phyloP scores from a whole-genome alignment of 495 filamentous ascomycete species.

The Aspergillus wentii region DNA sequence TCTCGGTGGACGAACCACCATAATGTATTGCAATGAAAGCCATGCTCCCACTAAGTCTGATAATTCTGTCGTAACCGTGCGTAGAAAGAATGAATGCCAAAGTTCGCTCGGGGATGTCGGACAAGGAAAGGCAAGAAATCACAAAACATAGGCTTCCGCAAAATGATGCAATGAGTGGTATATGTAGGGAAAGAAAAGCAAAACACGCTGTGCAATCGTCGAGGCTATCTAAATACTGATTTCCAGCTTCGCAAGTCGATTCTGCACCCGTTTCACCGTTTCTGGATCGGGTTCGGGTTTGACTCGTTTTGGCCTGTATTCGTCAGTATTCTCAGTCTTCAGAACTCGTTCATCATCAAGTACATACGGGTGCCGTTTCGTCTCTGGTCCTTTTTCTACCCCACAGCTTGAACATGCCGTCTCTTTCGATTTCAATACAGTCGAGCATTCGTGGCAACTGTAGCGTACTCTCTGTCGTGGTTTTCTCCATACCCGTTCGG shows the following conservation, averaged over 20 bases:
- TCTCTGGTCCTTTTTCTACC: slow-evolving; percentile 47
- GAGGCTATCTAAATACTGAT: slow-evolving; percentile 12
- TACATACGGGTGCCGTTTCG: slow-evolving; percentile 48
- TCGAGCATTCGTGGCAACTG: slow-evolving; percentile 61
- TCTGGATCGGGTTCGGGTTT: slow-evolving; percentile 64
- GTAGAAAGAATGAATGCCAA: too few species aligned
- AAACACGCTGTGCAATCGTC: background rate
- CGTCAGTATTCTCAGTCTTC: slow-evolving; percentile 10
- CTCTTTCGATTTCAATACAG: slow-evolving; percentile 41
- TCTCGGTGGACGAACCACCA: too few species aligned
- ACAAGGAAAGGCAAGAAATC: too few species aligned
- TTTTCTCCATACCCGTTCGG: slow-evolving; percentile 37
- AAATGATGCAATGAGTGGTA: background rate
- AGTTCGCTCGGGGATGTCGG: too few species aligned
- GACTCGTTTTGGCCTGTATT: slow-evolving; percentile 49
- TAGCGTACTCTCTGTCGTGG: slow-evolving; percentile 49
- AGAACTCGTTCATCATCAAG: background rate
- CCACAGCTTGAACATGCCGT: slow-evolving; percentile 57
- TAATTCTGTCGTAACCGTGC: too few species aligned
- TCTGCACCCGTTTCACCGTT: slow-evolving; percentile 54
- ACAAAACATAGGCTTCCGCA: background rate
- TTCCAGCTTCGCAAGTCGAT: slow-evolving; percentile 45
- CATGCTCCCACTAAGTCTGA: too few species aligned
- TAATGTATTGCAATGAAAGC: too few species aligned
- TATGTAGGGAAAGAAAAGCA: background rate